phyloP scores from a whole-genome alignment of 257 asterid species.

The Thymus quinquecostatus region DNA sequence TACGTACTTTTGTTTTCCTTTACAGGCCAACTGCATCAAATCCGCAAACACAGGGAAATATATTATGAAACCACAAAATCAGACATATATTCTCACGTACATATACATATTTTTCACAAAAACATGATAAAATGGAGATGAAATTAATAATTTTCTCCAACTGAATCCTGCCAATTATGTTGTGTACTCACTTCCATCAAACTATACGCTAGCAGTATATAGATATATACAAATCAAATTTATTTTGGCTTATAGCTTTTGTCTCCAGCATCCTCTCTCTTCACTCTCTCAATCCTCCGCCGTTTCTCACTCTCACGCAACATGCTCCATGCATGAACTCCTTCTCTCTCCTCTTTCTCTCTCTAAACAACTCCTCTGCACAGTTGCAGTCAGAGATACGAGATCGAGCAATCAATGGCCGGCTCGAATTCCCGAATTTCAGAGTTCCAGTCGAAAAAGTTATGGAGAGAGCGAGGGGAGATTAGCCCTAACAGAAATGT shows the following conservation, averaged over 20 bases:
- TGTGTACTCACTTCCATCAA: slow-evolving; percentile 3
- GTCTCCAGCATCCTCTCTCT: slow-evolving; percentile 35
- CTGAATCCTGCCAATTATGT: background rate
- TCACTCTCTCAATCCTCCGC: background rate
- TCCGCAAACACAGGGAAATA: background rate
- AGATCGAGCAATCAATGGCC: slow-evolving; percentile 35
- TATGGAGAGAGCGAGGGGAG: slow-evolving; percentile 39
- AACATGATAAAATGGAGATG: background rate
- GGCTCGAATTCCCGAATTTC: slow-evolving; percentile 32
- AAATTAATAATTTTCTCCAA: background rate
- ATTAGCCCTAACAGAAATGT: slow-evolving; percentile 59
- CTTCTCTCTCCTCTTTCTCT: slow-evolving; percentile 12
- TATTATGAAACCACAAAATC: background rate
- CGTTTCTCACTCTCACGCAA: slow-evolving; percentile 22
- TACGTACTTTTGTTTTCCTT: background rate
- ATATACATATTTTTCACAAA: background rate
- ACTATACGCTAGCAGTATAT: background rate
- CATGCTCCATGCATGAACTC: slow-evolving; percentile 10
- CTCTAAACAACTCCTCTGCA: background rate
- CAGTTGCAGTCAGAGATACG: background rate
- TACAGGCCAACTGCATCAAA: background rate
- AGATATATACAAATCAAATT: background rate
- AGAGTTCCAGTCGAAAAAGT: slow-evolving; percentile 26
- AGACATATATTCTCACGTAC: background rate
- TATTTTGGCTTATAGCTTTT: slow-evolving; percentile 48